Percentiles rank a stretch among this genome's conserved stretches.
phyloP scores from a whole-genome alignment of 768 basidiomycete genomes.

The Pisolithus marmoratus region DNA sequence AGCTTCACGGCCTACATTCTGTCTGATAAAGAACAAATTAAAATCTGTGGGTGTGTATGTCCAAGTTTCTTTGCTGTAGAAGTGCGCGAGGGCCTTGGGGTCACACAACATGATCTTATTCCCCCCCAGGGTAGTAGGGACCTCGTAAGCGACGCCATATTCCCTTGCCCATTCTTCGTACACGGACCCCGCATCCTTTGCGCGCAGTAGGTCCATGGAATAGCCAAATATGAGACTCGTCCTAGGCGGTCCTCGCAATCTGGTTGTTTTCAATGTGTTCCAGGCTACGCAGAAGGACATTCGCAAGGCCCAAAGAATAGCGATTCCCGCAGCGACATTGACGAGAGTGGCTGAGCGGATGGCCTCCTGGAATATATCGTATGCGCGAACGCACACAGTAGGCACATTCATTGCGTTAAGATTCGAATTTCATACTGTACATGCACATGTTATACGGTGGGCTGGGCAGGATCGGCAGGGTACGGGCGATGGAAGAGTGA shows the following conservation, averaged over 20 bases:
- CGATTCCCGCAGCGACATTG: not conserved
- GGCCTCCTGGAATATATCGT: not conserved
- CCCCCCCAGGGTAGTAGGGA: constrained; percentile 35
- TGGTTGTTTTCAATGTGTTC: constrained; percentile 12
- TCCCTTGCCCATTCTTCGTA: constrained; percentile 43
- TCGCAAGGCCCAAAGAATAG: constrained; percentile 1
- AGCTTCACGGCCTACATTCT: constrained; percentile 14
- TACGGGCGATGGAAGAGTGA: no score
- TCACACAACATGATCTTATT: constrained; percentile 36
- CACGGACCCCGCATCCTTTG: constrained; percentile 25
- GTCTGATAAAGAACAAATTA: constrained; percentile 15
- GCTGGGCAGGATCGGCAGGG: no score
- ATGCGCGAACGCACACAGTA: not conserved
- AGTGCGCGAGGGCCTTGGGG: constrained; percentile 47
- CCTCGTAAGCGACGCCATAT: constrained; percentile 42
- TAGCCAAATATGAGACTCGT: constrained; percentile 15
- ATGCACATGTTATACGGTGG: no score
- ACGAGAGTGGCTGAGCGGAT: not conserved
- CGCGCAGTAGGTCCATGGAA: not conserved
- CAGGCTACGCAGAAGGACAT: constrained; percentile 2
- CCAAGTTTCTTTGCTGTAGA: constrained; percentile 45
- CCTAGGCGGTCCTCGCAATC: constrained; percentile 16
- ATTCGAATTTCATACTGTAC: no score
- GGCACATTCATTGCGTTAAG: not conserved
- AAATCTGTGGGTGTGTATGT: constrained; percentile 22